Conservation (phyloP, 441 rosid species). For the Erodium moschatum region DNA sequence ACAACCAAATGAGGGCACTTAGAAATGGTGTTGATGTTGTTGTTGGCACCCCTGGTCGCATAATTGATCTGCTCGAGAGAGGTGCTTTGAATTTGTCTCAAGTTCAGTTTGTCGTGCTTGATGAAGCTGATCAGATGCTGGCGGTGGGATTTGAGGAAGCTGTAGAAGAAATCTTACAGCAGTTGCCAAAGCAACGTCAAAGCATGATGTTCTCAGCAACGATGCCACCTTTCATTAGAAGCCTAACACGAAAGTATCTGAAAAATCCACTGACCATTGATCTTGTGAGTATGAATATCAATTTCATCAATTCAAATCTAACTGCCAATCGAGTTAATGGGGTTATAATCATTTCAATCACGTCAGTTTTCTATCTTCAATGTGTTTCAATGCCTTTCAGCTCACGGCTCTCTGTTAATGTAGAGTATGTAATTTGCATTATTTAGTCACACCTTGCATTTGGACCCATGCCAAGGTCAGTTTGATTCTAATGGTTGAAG, state of each 20-base stretch:
- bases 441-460: slow-evolving; percentile 3
- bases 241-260: slow-evolving; percentile 61
- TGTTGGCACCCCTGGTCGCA: slow-evolving; percentile 96
- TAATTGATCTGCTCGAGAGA: slow-evolving; percentile 81
- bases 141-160: slow-evolving; percentile 89
- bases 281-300: slow-evolving; percentile 53
- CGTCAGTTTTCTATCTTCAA: too few relatives aligned
- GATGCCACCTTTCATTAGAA: slow-evolving; percentile 82
- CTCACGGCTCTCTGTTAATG: too few relatives aligned
- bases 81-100: slow-evolving; percentile 64
- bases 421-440: not conserved
- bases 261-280: slow-evolving; percentile 72
- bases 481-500: not conserved
- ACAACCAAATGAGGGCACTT: slow-evolving; percentile 64
- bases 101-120: slow-evolving; percentile 77
- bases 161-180: slow-evolving; percentile 63
- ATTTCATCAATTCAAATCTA: not conserved
- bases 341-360: not conserved
- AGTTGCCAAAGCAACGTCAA: slow-evolving; percentile 69
- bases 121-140: slow-evolving; percentile 99
- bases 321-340: not conserved
- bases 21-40: slow-evolving; percentile 73
- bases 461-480: not conserved
- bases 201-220: slow-evolving; percentile 97
- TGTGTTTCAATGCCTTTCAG: too few relatives aligned